Evolutionary conservation across 495 filamentous ascomycete genomes (phyloP).

Genomic region (Terfezia claveryi): DNA sequence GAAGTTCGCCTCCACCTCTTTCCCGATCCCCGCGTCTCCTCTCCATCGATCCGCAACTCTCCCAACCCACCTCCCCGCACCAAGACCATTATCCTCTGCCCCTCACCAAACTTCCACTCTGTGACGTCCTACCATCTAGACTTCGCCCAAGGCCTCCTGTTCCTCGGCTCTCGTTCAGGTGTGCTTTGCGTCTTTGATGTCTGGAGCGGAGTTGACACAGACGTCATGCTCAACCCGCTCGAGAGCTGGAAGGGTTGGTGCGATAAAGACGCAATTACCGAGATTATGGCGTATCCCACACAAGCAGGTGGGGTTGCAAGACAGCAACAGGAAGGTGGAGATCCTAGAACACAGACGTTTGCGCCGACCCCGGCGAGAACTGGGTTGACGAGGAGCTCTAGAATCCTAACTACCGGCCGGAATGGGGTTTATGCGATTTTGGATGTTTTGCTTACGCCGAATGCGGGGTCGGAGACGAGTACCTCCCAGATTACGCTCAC

Average conservation of each 20-base stretch:
- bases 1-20: not conserved
- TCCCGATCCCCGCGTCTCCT: not conserved
- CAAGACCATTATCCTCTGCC: not conserved
- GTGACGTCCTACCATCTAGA: constrained; percentile 24
- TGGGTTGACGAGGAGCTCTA: not conserved
- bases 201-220: constrained; percentile 3
- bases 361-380: not conserved
- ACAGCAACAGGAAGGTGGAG: not conserved
- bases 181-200: constrained; percentile 32
- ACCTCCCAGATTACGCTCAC: not conserved
- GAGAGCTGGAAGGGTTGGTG: constrained; percentile 25
- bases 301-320: not conserved
- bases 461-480: not conserved
- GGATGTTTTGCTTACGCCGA: constrained; percentile 9
- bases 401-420: constrained; percentile 45
- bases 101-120: constrained; percentile 15
- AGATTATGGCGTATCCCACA: constrained; percentile 23
- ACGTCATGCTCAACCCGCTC: constrained; percentile 11
- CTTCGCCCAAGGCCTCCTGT: constrained; percentile 23
- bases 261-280: constrained; percentile 46
- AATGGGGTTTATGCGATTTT: constrained; percentile 52
- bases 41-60: not conserved
- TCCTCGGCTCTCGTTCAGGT: constrained; percentile 49
- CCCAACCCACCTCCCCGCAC: not conserved
- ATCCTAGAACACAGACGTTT: not conserved